phyloP scores from a whole-genome alignment of 1,284 basidiomycete species.

The Rugosomyces carneus region DNA sequence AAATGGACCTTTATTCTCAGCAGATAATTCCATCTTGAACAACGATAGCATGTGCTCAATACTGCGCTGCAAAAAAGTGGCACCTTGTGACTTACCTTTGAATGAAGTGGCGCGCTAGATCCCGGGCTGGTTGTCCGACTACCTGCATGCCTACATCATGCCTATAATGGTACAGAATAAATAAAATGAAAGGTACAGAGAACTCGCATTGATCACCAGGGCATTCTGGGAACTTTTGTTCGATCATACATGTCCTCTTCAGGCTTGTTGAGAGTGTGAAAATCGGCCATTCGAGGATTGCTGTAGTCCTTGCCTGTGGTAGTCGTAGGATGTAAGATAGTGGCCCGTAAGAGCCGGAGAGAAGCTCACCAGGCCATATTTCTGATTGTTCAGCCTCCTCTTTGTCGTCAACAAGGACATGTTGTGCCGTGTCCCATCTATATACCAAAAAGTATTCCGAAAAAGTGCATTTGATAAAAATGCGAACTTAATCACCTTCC shows the following conservation, averaged over 20 bases:
- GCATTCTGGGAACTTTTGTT: constrained; percentile 87
- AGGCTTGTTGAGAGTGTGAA: constrained; percentile 84
- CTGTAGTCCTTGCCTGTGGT: constrained; percentile 82
- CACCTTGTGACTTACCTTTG: constrained; percentile 56
- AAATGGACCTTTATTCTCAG: constrained; percentile 78
- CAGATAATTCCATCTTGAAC: constrained; percentile 79
- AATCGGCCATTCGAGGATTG: constrained; percentile 88
- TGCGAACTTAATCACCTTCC: constrained; percentile 48
- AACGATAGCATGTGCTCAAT: constrained; percentile 15
- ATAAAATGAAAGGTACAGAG: constrained; percentile 2
- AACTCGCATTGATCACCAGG: constrained; percentile 59
- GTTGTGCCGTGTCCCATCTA: constrained; percentile 95
- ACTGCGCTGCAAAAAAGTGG: constrained; percentile 12
- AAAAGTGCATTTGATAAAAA: not conserved
- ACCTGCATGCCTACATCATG: constrained; percentile 96
- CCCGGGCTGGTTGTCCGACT: constrained; percentile 93
- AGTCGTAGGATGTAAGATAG: not conserved
- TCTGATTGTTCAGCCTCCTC: constrained; percentile 56
- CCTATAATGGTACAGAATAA: constrained; percentile 37
- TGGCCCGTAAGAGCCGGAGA: not conserved
- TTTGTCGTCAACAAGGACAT: constrained; percentile 84
- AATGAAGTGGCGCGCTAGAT: constrained; percentile 92
- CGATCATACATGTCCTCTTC: constrained; percentile 95
- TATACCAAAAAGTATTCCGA: constrained; percentile 1
- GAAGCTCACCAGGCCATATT: constrained; percentile 76